These are phyloP conservation scores for Striga asiatica DNA, from an alignment of 257 asterid species.

Conservation along the genomic window DNA sequence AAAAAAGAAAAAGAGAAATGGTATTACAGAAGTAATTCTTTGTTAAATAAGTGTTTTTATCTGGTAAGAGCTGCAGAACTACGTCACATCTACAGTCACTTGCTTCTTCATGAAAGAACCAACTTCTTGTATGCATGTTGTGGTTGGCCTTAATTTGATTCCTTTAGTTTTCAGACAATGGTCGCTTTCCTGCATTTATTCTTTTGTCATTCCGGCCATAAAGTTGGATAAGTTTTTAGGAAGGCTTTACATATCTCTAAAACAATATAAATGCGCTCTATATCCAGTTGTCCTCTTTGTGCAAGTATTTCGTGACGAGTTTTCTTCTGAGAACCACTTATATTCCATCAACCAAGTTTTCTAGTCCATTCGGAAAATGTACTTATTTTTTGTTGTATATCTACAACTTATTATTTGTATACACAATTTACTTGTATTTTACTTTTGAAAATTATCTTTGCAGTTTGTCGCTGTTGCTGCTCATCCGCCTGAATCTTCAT, in stretches of 20 bases:
- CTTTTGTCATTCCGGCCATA: background rate
- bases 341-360: background rate
- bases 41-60: background rate
- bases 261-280: background rate
- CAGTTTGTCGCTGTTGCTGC: slow-evolving; percentile 91
- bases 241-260: slow-evolving; percentile 1
- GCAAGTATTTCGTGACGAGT: background rate
- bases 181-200: background rate
- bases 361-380: background rate
- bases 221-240: background rate
- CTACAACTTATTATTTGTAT: background rate
- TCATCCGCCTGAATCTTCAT: slow-evolving; percentile 82
- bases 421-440: background rate
- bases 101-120: background rate
- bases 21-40: too few species aligned
- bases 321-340: background rate
- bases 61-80: background rate
- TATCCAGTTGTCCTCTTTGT: background rate
- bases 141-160: background rate
- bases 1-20: too few species aligned
- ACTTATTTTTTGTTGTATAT: background rate
- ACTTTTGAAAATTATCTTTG: slow-evolving; percentile 17
- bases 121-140: background rate
- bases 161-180: background rate
- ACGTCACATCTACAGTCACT: background rate